Base-by-base conservation (phyloP, 257 asterid genomes). In the Jacaranda mimosifolia region DNA sequence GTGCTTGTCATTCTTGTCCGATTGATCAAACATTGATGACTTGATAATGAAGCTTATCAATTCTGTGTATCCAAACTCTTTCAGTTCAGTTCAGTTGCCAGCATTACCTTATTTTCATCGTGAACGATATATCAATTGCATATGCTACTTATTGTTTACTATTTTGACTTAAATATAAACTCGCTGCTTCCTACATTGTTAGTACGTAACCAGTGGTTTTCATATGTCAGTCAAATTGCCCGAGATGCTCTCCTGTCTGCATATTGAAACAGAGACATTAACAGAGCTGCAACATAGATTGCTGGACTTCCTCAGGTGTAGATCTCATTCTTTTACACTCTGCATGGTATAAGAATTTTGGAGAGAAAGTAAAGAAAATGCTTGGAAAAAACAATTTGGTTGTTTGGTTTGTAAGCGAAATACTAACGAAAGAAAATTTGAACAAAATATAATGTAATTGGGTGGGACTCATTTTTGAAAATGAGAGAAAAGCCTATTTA, bases 201-300 rank as follows among this genome's bases (percentile, higher is more conserved):
- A 9, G 32, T 70, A 46, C 57, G 8, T 39, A 17, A 74, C 19
- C 51, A n/a, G 35, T 7, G 59, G 72, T 62, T 69, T 75, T 12
- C 78, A 70, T 78, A 36, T 75, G 52, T 75, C 89, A 92, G 97
- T 92, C 71, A 92, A 92, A 84, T 79, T 91, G 79, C 97, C 97
- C 0, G 91, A 92, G 80, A 73, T 89, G 84, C 87, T 89, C 56
- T 79, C 84, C 35, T 43, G 60, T 19, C 78, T 85, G 55, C 81
- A 66, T 51, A 88, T 91, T 70, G 91, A 89, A 68, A 87, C 39
- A 67, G 87, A 78, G 48, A 79, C 91, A 15, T 66, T 83, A 48
- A 52, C 73, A 8, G 89, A 86, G 80, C 81, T 92, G 62, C 90
- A 85, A 72, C 88, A 84, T 73, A 72, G 75, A 63, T 74, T 87